Evolutionary conservation across 805 yeast species (phyloP).

Genomic region (Hanseniaspora nectarophila): DNA sequence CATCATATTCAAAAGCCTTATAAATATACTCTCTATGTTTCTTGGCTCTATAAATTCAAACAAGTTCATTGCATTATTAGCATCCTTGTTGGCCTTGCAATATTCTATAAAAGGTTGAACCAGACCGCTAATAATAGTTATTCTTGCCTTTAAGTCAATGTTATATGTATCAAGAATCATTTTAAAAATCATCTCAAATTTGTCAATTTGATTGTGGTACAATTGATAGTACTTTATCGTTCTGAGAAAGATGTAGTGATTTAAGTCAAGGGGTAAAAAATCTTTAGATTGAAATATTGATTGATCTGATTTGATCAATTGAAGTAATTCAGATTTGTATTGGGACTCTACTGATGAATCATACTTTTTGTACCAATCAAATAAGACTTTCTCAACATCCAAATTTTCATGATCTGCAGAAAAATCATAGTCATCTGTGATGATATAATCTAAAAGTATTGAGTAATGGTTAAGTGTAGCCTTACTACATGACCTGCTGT

Average conservation of each 20-base stretch:
- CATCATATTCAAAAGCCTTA: neutral
- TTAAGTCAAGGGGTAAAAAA: neutral
- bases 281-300: neutral
- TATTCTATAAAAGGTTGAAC: slow-evolving; percentile 5
- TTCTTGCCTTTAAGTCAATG: neutral
- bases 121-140: neutral
- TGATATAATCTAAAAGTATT: slow-evolving; percentile 5
- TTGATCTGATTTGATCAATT: neutral
- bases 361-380: slow-evolving; percentile 6
- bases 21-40: neutral
- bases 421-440: slow-evolving; percentile 4
- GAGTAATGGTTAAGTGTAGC: slow-evolving; percentile 1
- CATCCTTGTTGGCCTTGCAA: neutral
- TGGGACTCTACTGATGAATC: neutral
- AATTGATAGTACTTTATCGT: neutral
- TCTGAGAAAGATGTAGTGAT: slow-evolving; percentile 3
- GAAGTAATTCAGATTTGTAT: neutral
- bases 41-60: slow-evolving; percentile 1
- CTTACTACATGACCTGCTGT: neutral
- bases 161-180: neutral
- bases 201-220: neutral
- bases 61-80: neutral
- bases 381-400: neutral
- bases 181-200: neutral
- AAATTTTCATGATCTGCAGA: neutral